Evolutionary conservation across 345 rosid species (phyloP).

Genomic region (Physaria fendleri): DNA sequence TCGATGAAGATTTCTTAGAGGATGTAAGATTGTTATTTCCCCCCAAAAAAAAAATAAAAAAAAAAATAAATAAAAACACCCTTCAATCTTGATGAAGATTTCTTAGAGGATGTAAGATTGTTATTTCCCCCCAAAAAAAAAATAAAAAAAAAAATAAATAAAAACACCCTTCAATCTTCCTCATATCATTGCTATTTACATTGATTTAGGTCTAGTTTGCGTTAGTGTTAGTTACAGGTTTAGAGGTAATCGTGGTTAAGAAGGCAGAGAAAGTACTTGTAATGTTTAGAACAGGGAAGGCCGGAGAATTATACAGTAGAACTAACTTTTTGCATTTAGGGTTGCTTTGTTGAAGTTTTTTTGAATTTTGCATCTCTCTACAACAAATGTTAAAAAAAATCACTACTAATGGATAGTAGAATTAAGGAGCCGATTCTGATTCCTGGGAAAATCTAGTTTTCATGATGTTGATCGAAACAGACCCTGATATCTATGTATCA

Average conservation of each 20-base stretch:
- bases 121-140: no score
- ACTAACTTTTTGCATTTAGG: neutral
- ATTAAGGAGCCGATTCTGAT: neutral
- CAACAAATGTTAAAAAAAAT: neutral
- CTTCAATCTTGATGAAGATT: conserved; percentile 62
- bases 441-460: no score
- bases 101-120: conserved; percentile 59
- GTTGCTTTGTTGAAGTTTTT: neutral
- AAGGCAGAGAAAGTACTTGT: neutral
- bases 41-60: no score
- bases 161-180: no score
- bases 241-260: neutral
- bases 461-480: no score
- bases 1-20: conserved; percentile 61
- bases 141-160: no score
- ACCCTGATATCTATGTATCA: neutral
- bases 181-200: no score
- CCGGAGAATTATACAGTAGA: neutral
- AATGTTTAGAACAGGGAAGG: neutral
- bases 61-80: no score
- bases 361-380: neutral
- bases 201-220: neutral
- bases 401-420: neutral
- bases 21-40: conserved; percentile 41
- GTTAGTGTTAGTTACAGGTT: neutral